A percentile compares a stretch with the other conserved stretches of the same genome.
These are phyloP conservation scores for Morella rubra DNA, from an alignment of 306 rosid species.

Conservation along the genomic window DNA sequence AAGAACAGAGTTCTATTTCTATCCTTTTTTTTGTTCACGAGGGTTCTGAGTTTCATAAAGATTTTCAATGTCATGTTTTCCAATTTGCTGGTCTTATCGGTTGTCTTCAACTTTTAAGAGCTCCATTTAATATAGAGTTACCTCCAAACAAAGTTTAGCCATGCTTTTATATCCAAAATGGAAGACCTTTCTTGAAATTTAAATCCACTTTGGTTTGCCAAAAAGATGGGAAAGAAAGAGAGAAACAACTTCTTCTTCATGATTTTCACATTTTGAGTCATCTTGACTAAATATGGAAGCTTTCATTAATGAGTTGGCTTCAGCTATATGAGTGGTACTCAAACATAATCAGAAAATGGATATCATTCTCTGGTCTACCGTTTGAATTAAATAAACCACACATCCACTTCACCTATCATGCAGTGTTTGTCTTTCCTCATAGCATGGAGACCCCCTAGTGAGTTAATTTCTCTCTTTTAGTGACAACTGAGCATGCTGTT, in stretches of 20 bases:
- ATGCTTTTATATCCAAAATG: background rate
- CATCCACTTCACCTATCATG: constrained; percentile 1
- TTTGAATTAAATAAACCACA: constrained; percentile 1
- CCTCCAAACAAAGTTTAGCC: background rate
- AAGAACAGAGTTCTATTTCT: background rate
- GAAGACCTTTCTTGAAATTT: background rate
- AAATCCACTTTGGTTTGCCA: background rate
- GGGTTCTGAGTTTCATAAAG: background rate
- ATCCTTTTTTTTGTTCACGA: background rate
- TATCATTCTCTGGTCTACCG: background rate
- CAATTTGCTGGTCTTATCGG: background rate
- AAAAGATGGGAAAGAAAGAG: background rate
- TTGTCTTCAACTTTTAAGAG: background rate
- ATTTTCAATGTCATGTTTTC: background rate
- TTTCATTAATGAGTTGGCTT: constrained; percentile 5
- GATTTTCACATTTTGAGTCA: background rate
- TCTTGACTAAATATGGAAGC: background rate
- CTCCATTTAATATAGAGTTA: background rate
- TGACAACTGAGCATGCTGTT: constrained; percentile 15
- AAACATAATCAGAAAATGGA: background rate
- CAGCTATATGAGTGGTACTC: background rate
- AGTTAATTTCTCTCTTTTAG: constrained; percentile 19
- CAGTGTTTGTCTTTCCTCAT: constrained; percentile 17
- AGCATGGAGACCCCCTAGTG: constrained; percentile 12
- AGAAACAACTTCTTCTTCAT: background rate